These are phyloP conservation scores for Cyclotella choctawhatcheeana DNA, from an alignment of 108 stramenopile species.

Conservation along the genomic window DNA sequence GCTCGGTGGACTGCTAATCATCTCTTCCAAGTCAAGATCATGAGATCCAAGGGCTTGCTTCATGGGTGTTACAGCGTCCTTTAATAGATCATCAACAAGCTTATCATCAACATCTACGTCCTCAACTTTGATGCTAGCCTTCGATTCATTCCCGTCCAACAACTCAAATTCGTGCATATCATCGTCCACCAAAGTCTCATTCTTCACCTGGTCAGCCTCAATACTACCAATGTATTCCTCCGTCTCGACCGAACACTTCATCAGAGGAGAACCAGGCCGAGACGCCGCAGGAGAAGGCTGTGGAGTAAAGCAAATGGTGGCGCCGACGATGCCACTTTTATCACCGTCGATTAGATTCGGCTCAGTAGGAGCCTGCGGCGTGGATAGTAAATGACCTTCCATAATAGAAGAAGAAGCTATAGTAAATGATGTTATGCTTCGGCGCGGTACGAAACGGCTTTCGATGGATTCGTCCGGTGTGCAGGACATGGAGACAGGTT, in stretches of 20 bases:
- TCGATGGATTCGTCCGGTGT: conserved; percentile 25
- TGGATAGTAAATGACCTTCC: conserved; percentile 10
- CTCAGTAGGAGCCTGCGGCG: neutral
- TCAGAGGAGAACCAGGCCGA: neutral
- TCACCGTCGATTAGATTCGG: neutral
- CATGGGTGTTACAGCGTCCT: neutral
- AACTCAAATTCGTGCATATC: conserved; percentile 37
- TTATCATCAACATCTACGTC: conserved; percentile 38
- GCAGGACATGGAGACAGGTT: conserved; percentile 9
- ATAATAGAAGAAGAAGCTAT: conserved; percentile 33
- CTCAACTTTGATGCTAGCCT: conserved; percentile 24
- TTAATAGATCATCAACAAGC: neutral
- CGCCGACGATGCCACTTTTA: conserved; percentile 34
- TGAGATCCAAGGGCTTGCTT: neutral
- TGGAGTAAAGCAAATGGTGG: conserved; percentile 54
- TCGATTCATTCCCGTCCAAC: conserved; percentile 28
- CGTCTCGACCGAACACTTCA: neutral
- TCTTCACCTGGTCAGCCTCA: conserved; percentile 8
- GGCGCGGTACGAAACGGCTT: conserved; percentile 51
- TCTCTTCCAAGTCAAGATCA: neutral
- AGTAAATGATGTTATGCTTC: too few relatives aligned
- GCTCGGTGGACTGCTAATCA: neutral
- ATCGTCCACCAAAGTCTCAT: conserved; percentile 9
- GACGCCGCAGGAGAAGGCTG: conserved; percentile 25
- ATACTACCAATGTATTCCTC: conserved; percentile 32